A percentile compares a stretch with the other conserved stretches of the same genome.
Conservation (phyloP, 2,329 filamentous ascomycete species). For the Talaromyces verruculosus region DNA sequence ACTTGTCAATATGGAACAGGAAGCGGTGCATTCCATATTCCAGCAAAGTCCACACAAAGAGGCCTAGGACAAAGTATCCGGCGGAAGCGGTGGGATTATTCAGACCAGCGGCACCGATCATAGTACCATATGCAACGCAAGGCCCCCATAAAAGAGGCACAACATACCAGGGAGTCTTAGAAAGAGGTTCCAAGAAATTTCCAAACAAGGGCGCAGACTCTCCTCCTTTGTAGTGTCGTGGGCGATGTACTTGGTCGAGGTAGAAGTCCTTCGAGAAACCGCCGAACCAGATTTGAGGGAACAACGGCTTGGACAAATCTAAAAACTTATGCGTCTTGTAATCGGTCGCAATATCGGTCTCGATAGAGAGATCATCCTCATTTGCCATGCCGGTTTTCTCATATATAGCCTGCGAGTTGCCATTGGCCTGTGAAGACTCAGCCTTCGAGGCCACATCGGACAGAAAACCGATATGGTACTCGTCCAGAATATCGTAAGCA, state of each 20-base stretch:
- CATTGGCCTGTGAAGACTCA: conserved; percentile 53
- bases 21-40: conserved; percentile 89
- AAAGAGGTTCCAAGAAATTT: conserved; percentile 97
- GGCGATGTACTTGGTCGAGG: conserved; percentile 90
- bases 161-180: conserved; percentile 91
- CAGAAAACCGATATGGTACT: conserved; percentile 80
- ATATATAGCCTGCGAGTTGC: conserved; percentile 40
- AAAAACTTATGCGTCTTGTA: conserved; percentile 93
- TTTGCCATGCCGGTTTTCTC: conserved; percentile 79
- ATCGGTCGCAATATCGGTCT: conserved; percentile 74
- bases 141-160: conserved; percentile 84
- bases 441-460: conserved; percentile 33
- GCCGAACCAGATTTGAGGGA: conserved; percentile 83
- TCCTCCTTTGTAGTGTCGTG: conserved; percentile 92
- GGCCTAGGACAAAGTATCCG: conserved; percentile 67
- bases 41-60: conserved; percentile 82
- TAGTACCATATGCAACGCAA: conserved; percentile 70
- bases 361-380: conserved; percentile 80
- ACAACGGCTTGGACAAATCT: conserved; percentile 78
- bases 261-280: conserved; percentile 96
- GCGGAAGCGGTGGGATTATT: conserved; percentile 49
- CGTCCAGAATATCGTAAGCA: conserved; percentile 93
- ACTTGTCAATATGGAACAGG: conserved; percentile 91
- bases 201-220: conserved; percentile 91
- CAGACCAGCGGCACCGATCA: conserved; percentile 63